Conservation (phyloP, 306 rosid genomes). For the Quercus robur region DNA sequence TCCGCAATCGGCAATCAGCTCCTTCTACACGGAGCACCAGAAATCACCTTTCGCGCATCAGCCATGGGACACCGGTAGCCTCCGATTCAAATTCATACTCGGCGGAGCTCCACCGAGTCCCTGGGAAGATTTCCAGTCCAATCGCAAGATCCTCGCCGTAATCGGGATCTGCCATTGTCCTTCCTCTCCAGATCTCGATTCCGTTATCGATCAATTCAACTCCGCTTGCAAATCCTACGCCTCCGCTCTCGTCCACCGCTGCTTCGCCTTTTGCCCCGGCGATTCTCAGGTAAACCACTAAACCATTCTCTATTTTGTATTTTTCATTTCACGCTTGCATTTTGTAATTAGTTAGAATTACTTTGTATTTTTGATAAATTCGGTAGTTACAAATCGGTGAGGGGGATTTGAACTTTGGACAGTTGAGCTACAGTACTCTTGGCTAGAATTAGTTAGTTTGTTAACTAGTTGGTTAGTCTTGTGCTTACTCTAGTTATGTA, state of each 20-base stretch:
- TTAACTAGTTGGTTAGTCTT: no score
- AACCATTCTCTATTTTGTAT: no score
- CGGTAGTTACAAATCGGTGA: no score
- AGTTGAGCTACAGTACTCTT: no score
- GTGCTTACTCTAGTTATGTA: no score
- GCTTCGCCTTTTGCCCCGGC: slow-evolving; percentile 85
- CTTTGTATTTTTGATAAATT: no score
- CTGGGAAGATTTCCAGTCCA: slow-evolving; percentile 96
- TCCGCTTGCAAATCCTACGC: slow-evolving; percentile 48
- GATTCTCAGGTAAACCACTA: slow-evolving; percentile 64
- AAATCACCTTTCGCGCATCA: slow-evolving; percentile 86
- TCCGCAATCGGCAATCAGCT: slow-evolving; percentile 80
- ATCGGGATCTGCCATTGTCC: slow-evolving; percentile 92
- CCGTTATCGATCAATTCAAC: slow-evolving; percentile 47
- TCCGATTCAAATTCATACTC: slow-evolving; percentile 79
- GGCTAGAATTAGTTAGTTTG: no score
- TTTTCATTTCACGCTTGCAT: no score
- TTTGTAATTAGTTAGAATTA: no score
- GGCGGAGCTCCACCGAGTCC: slow-evolving; percentile 83
- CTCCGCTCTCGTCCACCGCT: slow-evolving; percentile 78
- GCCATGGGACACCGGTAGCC: slow-evolving; percentile 88
- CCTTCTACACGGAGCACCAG: slow-evolving; percentile 94
- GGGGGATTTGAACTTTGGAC: no score
- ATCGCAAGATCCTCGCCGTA: slow-evolving; percentile 79
- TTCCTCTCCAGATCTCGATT: slow-evolving; percentile 78